Evolutionary conservation across 208 protist genomes (phyloP).

Genomic region (Trypanosoma mega): DNA sequence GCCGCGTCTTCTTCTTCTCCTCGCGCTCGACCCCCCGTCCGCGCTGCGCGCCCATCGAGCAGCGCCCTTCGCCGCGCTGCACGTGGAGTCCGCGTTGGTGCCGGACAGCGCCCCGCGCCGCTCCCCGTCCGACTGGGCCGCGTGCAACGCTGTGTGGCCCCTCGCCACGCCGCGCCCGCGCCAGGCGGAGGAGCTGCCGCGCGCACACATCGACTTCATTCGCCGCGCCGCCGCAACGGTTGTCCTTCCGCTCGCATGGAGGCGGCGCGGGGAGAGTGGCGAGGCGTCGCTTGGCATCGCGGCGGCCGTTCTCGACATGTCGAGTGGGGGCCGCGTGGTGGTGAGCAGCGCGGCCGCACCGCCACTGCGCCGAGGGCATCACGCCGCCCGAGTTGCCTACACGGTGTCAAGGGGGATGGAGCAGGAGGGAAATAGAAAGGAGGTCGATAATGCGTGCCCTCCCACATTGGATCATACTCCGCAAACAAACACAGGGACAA

Average conservation of each 20-base stretch:
- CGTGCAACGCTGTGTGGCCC: constrained; percentile 67
- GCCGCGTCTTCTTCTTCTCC: constrained; percentile 5
- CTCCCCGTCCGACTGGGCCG: constrained; percentile 45
- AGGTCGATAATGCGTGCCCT: no score
- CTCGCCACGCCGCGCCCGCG: constrained; percentile 66
- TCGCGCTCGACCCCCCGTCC: constrained; percentile 2
- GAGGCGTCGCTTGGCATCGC: constrained; percentile 35
- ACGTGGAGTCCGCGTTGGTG: no score
- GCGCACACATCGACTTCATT: constrained; percentile 8
- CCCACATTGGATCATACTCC: neutral
- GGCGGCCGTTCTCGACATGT: constrained; percentile 55
- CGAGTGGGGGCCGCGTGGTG: constrained; percentile 27
- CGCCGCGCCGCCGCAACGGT: no score
- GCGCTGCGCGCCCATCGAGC: no score
- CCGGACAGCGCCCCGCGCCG: constrained; percentile 48
- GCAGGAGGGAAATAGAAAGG: no score
- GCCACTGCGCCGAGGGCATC: constrained; percentile 32
- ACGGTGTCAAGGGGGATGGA: neutral
- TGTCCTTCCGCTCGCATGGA: constrained; percentile 17
- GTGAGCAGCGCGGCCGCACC: constrained; percentile 45
- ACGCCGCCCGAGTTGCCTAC: constrained; percentile 42
- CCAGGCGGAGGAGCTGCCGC: constrained; percentile 14
- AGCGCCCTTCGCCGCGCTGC: no score
- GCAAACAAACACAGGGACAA: neutral
- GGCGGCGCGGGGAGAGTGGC: constrained; percentile 13